Percentiles rank a stretch among this genome's conserved stretches.
These are phyloP conservation scores for Bolboschoenoplectus hybrid DNA, from an alignment of 202 grass and related monocot genomes.

Conservation along the genomic window DNA sequence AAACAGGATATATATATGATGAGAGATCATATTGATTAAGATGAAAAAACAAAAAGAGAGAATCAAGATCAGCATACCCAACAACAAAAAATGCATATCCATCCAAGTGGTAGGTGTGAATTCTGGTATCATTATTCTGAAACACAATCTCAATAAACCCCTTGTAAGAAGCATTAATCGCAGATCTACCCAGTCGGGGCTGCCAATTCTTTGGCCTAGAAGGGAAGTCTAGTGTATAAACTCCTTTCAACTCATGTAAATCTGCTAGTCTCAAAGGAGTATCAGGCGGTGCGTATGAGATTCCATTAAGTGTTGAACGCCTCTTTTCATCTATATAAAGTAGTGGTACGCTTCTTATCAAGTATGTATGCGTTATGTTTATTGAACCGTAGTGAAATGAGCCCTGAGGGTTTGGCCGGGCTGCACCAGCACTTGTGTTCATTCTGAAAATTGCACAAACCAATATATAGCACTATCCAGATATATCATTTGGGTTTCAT, in stretches of 20 bases:
- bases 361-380: constrained; percentile 75
- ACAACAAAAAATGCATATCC: constrained; percentile 96
- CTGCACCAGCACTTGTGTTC: constrained; percentile 82
- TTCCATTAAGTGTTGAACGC: constrained; percentile 67
- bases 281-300: constrained; percentile 73
- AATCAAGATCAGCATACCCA: constrained; percentile 55
- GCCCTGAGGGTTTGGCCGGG: constrained; percentile 86
- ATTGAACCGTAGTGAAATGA: constrained; percentile 84
- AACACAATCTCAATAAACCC: constrained; percentile 95
- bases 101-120: constrained; percentile 90
- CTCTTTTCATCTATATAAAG: constrained; percentile 58
- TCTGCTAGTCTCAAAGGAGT: constrained; percentile 92
- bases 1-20: constrained; percentile 13
- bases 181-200: constrained; percentile 58
- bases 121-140: constrained; percentile 83
- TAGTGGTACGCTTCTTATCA: constrained; percentile 61
- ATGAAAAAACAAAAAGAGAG: not conserved
- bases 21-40: not conserved
- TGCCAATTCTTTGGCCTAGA: constrained; percentile 47
- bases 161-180: constrained; percentile 73
- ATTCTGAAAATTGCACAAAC: constrained; percentile 50
- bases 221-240: constrained; percentile 87
- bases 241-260: constrained; percentile 55
- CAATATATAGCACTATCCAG: constrained; percentile 29
- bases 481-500: constrained; percentile 10